These are phyloP conservation scores for Phytophthora syringae DNA, from an alignment of 352 stramenopile genomes.

Conservation along the genomic window DNA sequence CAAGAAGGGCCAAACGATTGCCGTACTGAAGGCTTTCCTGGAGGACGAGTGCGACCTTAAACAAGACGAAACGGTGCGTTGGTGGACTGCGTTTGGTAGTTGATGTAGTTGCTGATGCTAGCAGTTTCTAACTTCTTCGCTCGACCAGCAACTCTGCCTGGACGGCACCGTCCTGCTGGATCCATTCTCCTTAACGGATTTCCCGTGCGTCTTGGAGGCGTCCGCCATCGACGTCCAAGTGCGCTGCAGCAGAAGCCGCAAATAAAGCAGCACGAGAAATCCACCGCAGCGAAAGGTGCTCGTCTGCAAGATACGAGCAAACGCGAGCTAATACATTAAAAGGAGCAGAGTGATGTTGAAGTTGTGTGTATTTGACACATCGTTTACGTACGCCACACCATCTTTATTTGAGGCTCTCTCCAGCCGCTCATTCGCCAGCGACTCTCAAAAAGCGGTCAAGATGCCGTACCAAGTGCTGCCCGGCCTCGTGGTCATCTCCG, in stretches of 20 bases:
- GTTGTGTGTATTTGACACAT: too few relatives aligned
- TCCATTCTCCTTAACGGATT: constrained; percentile 72
- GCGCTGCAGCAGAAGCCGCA: constrained; percentile 29
- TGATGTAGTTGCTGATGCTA: too few relatives aligned
- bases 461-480: constrained; percentile 91
- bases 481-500: constrained; percentile 76
- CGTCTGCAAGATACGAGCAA: too few relatives aligned
- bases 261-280: constrained; percentile 27
- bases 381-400: background rate
- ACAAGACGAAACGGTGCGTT: constrained; percentile 40
- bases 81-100: background rate
- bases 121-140: constrained; percentile 5
- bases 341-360: too few relatives aligned
- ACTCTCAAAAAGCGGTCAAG: constrained; percentile 11
- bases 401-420: background rate
- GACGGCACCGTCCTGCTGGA: constrained; percentile 54
- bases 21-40: constrained; percentile 66
- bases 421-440: constrained; percentile 18
- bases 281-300: too few relatives aligned
- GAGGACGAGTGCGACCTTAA: constrained; percentile 58
- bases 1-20: constrained; percentile 70
- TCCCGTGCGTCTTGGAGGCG: constrained; percentile 44
- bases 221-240: constrained; percentile 53
- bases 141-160: constrained; percentile 51
- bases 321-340: too few relatives aligned